phyloP scores from a whole-genome alignment of 2,329 filamentous ascomycete genomes.

The Biscogniauxia marginata region DNA sequence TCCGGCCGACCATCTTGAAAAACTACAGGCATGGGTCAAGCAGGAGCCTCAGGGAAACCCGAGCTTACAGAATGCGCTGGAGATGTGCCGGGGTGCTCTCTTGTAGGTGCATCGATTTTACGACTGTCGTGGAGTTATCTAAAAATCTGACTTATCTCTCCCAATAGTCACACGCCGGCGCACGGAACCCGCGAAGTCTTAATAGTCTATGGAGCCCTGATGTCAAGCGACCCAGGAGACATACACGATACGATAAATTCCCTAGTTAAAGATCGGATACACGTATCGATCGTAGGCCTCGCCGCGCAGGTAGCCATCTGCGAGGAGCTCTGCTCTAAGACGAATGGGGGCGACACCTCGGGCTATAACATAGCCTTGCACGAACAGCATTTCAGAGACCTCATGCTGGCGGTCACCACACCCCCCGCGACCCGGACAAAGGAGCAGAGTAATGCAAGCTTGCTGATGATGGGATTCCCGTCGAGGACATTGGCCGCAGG shows the following conservation, averaged over 20 bases:
- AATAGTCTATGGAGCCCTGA: slow-evolving; percentile 84
- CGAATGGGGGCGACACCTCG: slow-evolving; percentile 75
- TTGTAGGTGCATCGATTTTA: slow-evolving; percentile 54
- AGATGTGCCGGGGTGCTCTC: slow-evolving; percentile 90
- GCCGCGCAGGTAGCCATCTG: slow-evolving; percentile 92
- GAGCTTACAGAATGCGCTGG: slow-evolving; percentile 88
- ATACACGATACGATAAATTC: slow-evolving; percentile 85
- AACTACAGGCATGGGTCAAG: slow-evolving; percentile 65
- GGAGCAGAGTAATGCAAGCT: slow-evolving; percentile 57
- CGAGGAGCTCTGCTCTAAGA: slow-evolving; percentile 80
- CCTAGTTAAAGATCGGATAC: slow-evolving; percentile 78
- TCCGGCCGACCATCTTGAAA: slow-evolving; percentile 80
- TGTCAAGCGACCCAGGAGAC: slow-evolving; percentile 90
- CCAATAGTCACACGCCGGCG: slow-evolving; percentile 73
- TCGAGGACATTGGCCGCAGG: slow-evolving; percentile 73
- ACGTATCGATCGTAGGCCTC: slow-evolving; percentile 85
- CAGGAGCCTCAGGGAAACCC: slow-evolving; percentile 72
- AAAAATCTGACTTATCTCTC: slow-evolving; percentile 7
- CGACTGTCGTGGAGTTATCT: slow-evolving; percentile 3
- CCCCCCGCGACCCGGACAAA: slow-evolving; percentile 76
- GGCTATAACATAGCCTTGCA: slow-evolving; percentile 84
- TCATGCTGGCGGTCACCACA: slow-evolving; percentile 86
- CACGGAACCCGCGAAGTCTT: slow-evolving; percentile 94
- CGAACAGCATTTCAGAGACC: slow-evolving; percentile 81
- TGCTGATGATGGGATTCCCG: slow-evolving; percentile 98